Base-by-base conservation (phyloP, 1,284 basidiomycete species). In the Agroathelia rolfsii region DNA sequence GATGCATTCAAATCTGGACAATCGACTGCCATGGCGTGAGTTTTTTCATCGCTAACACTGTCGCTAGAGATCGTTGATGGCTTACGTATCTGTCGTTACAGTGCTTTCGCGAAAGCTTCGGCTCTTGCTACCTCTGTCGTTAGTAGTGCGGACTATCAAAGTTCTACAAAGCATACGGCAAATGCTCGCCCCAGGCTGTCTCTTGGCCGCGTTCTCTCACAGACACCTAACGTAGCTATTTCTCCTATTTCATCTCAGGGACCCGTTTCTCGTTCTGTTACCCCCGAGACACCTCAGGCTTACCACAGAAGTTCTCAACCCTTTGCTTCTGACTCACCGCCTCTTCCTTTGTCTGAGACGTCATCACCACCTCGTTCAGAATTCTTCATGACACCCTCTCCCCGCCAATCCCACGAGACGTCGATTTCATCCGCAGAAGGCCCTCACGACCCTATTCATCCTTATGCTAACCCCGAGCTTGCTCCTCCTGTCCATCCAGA, bases 381-480 rank as follows among this genome's bases (percentile, higher is more conserved):
- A 30, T n/a, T n/a, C n/a, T n/a, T n/a, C 32, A 15, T 39, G 24
- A 28, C 34, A 25, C 38, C 32, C 19, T 40, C 45, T 19, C 37
- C 38, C 33, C 40, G 15, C 40, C 29, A n/a, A 29, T 39, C 40
- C 36, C 38, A 36, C 37, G 19, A 26, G 44, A 32, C 43, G 41
- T 47, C 46, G 22, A 46, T 43, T 34, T 49, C 50, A 20, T 38
- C 43, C 20, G 49, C 56, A 34, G 59, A 64, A 32, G 53, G 53
- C 22, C 36, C 30, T 6, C 39, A 48, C 17, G 46, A 44, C 5
- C 59, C 51, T 30, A 47, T 64, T 24, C 80, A 84, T 54, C 82
- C 82, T 23, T 85, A 83, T 47, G 82, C 81, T 34, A 82, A 84
- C 43, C 79, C 82, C 5, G 76, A 82, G 39, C 56, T 77, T 37